These are phyloP conservation scores for Pyrenochaeta sp. DNA, from an alignment of 2,329 filamentous ascomycete genomes.

Conservation along the genomic window DNA sequence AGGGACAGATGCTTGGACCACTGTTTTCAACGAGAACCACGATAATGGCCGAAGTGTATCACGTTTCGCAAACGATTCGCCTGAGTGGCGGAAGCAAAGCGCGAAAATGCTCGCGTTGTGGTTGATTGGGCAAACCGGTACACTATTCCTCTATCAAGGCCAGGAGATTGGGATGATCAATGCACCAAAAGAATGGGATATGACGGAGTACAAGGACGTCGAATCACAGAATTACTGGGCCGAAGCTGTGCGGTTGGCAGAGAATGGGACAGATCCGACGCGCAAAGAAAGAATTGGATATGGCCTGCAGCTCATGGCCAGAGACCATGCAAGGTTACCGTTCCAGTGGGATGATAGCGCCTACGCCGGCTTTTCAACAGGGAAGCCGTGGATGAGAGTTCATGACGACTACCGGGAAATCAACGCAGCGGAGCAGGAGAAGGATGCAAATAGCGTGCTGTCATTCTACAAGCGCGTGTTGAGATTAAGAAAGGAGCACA, in stretches of 20 bases:
- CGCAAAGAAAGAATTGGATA: slow-evolving; percentile 47
- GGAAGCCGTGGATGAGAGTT: slow-evolving; percentile 74
- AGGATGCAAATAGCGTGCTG: slow-evolving; percentile 62
- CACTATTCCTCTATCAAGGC: slow-evolving; percentile 68
- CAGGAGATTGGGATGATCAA: slow-evolving; percentile 70
- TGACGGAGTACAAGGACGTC: slow-evolving; percentile 71
- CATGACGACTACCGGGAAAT: slow-evolving; percentile 67
- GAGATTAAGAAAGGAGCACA: slow-evolving; percentile 66
- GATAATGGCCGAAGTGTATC: slow-evolving; percentile 67
- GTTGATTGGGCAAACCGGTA: slow-evolving; percentile 60
- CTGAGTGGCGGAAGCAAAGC: slow-evolving; percentile 53
- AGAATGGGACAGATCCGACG: slow-evolving; percentile 42
- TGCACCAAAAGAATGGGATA: slow-evolving; percentile 58
- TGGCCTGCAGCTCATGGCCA: slow-evolving; percentile 66
- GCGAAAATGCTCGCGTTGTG: slow-evolving; percentile 66
- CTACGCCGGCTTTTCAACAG: slow-evolving; percentile 71
- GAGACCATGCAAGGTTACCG: slow-evolving; percentile 76
- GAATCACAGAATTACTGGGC: slow-evolving; percentile 58
- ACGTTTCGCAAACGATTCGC: slow-evolving; percentile 60
- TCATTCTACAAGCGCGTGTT: slow-evolving; percentile 69
- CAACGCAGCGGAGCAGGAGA: slow-evolving; percentile 67
- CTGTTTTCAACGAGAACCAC: slow-evolving; percentile 71
- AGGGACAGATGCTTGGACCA: slow-evolving; percentile 61
- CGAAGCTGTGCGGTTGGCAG: slow-evolving; percentile 40
- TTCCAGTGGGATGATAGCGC: slow-evolving; percentile 72